Conservation (phyloP, 163 green algal species). For the Scenedesmus sp. region DNA sequence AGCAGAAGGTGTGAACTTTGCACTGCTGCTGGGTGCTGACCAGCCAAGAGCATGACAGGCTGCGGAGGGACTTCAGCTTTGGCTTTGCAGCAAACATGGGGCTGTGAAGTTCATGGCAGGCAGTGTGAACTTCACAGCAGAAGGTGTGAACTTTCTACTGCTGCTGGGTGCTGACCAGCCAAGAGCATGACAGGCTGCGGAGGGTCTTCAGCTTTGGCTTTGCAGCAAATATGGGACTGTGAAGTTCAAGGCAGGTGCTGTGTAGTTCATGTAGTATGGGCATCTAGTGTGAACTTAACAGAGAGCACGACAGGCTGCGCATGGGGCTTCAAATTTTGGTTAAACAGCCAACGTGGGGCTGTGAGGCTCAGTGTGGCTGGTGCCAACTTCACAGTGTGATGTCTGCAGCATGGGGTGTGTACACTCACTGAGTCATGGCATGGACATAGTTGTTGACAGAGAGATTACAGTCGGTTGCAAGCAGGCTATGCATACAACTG, state of each 20-base stretch:
- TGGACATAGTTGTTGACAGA: too few species aligned
- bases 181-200: slow-evolving; percentile 63
- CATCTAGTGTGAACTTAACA: background rate
- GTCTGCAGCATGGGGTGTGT: too few species aligned
- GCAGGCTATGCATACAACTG: too few species aligned
- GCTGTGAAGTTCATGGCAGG: background rate
- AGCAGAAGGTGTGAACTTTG: too few species aligned
- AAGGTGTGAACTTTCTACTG: too few species aligned
- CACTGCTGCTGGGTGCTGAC: too few species aligned
- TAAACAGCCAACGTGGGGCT: slow-evolving; percentile 55
- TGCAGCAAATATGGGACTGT: slow-evolving; percentile 44
- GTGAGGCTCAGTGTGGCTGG: background rate
- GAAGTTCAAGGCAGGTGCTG: background rate
- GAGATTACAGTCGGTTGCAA: too few species aligned
- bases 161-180: background rate
- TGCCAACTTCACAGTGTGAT: background rate
- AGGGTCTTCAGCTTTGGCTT: slow-evolving; percentile 69
- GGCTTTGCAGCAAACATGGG: slow-evolving; percentile 61
- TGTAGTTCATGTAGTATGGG: too few species aligned
- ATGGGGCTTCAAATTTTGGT: slow-evolving; percentile 62
- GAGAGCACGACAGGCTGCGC: slow-evolving; percentile 63
- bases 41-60: slow-evolving; percentile 60
- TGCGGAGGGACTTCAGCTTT: slow-evolving; percentile 62
- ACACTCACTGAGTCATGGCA: too few species aligned
- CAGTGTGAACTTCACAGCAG: too few species aligned